Evolutionary conservation across 345 rosid species (phyloP), one percentile per base, ranked within the genome.

Genomic region (rapeseed (Brassica napus)): DNA sequence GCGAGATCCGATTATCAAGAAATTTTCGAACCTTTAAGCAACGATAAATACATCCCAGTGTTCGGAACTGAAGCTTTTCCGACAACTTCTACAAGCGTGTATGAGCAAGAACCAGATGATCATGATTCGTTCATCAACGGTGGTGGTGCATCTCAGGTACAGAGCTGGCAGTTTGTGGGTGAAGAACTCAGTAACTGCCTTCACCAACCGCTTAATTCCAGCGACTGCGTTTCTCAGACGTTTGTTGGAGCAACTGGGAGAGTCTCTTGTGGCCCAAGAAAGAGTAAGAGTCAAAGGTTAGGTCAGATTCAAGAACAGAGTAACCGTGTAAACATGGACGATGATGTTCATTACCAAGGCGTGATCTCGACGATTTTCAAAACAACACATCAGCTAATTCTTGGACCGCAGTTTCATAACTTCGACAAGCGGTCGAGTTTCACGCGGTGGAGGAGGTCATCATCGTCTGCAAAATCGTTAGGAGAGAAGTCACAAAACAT

Each of bases 181-280:
- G 94, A 93, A 59, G 94, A 93, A 79, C 79, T 91, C 82, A 86
- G 92, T 64, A 89, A 87, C 68, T 77, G 87, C 62, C 79, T 86
- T 35, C 86, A 84, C 30, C 87, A 86, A 68, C 87, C 96, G n/a
- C 34, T 89, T 68, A 90, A 88, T 74, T 87, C 97, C 1, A 93
- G 94, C 74, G 97, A 89, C 54, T 84, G 88, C 58, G 86, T 88
- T 71, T 92, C 93, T 9, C 94, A 93, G 74, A 85, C 93, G 60
- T 26, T 92, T 49, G 84, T 70, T 34, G 90, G 91, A 14, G 5
- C 16, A 4, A 49, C 55, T 6, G 55, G 57, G 57, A 77, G 34
- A 42, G 81, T 68, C 14, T 58, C 87, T 72, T 81, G 77, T 0
- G 77, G 52, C 6, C 18, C 79, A 91, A 42, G 81, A 3, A 80